Percentiles rank a stretch among this genome's conserved stretches.
phyloP scores from a whole-genome alignment of 352 stramenopile species.

The Phytophthora pisi region DNA sequence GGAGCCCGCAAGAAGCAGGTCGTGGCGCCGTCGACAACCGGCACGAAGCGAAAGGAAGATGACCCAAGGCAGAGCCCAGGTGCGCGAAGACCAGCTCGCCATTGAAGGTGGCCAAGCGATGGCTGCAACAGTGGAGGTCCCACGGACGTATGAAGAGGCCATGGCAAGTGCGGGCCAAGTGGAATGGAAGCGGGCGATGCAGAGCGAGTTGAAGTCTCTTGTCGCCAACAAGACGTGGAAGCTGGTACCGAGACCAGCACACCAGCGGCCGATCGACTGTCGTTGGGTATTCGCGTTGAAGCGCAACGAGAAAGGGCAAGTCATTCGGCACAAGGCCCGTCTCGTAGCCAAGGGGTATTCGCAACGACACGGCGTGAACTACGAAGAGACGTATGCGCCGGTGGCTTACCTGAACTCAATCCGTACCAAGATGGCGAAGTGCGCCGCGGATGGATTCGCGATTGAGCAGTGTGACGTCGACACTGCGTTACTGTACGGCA shows the following conservation, averaged over 20 bases:
- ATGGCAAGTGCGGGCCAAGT: slow-evolving; percentile 3
- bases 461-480: background rate
- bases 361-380: background rate
- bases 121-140: slow-evolving; percentile 8
- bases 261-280: slow-evolving; percentile 11
- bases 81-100: background rate
- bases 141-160: slow-evolving; percentile 1
- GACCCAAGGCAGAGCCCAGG: background rate
- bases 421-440: background rate
- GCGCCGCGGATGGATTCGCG: background rate
- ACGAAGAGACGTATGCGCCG: background rate
- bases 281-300: slow-evolving; percentile 10
- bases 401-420: background rate
- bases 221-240: slow-evolving; percentile 20
- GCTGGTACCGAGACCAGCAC: slow-evolving; percentile 8
- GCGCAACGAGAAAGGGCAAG: slow-evolving; percentile 8
- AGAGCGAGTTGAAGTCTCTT: slow-evolving; percentile 17
- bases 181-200: slow-evolving; percentile 16
- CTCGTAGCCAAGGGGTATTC: background rate
- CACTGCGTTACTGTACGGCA: background rate
- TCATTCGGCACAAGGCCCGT: slow-evolving; percentile 1
- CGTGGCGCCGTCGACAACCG: background rate
- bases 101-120: slow-evolving; percentile 8
- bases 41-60: slow-evolving; percentile 16
- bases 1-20: slow-evolving; percentile 7